Evolutionary conservation across 148 eudicot species (phyloP).

Genomic region (Chenopodium quinoa): DNA sequence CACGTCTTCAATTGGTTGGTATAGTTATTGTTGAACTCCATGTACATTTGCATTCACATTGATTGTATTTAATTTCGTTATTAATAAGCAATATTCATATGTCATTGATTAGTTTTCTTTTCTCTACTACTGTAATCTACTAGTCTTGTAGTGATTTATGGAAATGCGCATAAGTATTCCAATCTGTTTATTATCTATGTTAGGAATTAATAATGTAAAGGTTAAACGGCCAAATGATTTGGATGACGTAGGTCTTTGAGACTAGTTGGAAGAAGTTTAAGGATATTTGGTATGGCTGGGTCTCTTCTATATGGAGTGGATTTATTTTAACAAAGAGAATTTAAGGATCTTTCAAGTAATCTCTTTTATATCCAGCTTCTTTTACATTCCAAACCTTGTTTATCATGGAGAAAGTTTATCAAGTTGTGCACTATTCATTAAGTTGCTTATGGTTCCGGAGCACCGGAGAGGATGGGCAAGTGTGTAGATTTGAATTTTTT

Average conservation of each 20-base stretch:
- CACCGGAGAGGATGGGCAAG: neutral
- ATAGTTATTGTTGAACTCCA: neutral
- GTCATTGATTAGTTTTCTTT: neutral
- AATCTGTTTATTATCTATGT: neutral
- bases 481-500: neutral
- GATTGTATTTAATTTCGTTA: neutral
- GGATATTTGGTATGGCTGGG: neutral
- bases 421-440: neutral
- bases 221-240: neutral
- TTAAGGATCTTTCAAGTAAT: neutral
- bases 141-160: neutral
- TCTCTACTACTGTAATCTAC: neutral
- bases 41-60: neutral
- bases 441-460: neutral
- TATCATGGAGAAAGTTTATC: neutral
- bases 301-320: neutral
- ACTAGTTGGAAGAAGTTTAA: neutral
- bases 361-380: neutral
- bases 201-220: too few relatives aligned
- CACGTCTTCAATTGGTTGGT: neutral
- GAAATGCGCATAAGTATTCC: neutral
- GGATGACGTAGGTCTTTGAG: neutral
- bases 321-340: too few relatives aligned
- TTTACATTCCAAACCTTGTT: neutral
- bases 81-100: neutral